Conservation (phyloP, 495 filamentous ascomycete genomes). For the Geoglossum glabrum region DNA sequence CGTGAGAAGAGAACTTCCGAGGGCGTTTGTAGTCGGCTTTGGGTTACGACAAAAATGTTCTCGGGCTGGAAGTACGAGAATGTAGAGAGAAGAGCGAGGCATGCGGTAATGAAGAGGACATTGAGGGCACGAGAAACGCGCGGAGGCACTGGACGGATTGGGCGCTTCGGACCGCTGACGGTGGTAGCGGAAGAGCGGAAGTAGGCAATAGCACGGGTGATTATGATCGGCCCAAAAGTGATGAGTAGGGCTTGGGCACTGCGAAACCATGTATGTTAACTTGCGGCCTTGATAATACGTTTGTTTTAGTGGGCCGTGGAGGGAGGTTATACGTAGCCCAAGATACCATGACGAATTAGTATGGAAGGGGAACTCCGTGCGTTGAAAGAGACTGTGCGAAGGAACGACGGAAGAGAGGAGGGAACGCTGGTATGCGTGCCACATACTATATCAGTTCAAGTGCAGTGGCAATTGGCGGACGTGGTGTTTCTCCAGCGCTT, state of each 20-base stretch:
- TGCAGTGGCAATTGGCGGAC: too few relatives aligned
- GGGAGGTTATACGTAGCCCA: conserved; percentile 25
- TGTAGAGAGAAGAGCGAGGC: conserved; percentile 22
- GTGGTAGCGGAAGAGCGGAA: conserved; percentile 41
- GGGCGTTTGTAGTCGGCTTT: conserved; percentile 66
- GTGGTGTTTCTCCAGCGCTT: too few relatives aligned
- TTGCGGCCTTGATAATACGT: neutral
- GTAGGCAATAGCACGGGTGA: conserved; percentile 50
- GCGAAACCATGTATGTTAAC: neutral
- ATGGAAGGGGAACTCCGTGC: neutral
- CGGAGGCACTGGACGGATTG: conserved; percentile 32
- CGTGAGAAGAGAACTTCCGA: conserved; percentile 72
- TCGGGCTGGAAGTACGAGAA: conserved; percentile 51
- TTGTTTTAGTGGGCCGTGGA: neutral
- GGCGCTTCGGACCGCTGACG: conserved; percentile 12
- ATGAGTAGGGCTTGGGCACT: conserved; percentile 63
- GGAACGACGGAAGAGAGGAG: neutral
- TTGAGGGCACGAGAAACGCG: conserved; percentile 19
- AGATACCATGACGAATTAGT: conserved; percentile 7
- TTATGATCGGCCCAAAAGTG: conserved; percentile 68
- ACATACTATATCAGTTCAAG: too few relatives aligned
- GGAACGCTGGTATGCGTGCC: neutral
- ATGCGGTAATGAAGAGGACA: conserved; percentile 15
- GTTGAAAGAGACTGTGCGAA: neutral
- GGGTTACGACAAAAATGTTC: conserved; percentile 63